Evolutionary conservation across 1,284 basidiomycete species (phyloP), one percentile per base, ranked within the genome.

Genomic region (Phlebopus sp.): DNA sequence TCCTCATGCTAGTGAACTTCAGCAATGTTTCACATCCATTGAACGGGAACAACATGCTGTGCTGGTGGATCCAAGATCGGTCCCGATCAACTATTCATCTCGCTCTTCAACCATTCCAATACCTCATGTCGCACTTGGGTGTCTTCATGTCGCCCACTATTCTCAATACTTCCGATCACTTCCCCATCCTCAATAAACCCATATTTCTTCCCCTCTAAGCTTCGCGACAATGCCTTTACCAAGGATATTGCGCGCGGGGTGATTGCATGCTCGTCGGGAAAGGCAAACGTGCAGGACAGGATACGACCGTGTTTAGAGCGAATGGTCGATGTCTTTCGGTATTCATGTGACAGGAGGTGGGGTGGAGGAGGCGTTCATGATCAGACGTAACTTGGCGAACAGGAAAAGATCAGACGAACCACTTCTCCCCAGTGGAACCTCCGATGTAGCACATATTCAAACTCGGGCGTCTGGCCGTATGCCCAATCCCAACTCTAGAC

Each of bases 401-500:
- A 43, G 14, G 23, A 37, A n/a, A 48, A 8, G n/a, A 14, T 37
- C 7, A 1, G 37, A 64, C 83, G 63, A 62, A 85, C 88, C 42
- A 82, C 65, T 23, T 67, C 60, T 7, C 85, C 85, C 83, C 83
- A 86, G 5, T 60, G 42, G 55, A 91, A 89, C 13, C 59, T 51
- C 13, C 67, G 65, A 14, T 59, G 51, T 4, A 86, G 51, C 3
- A 69, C 71, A 55, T 84, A 82, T 36, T 82, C 87, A 64, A 99
- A 98, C 63, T 96, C 90, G 44, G 96, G 96, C 0, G 95, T 97
- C 63, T 97, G 91, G 0, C 95, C 96, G 60, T 84, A 97, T 25
- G 82, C 76, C 94, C 95, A 99, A 19, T 90, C 80, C 97, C 96
- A 98, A 34, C 78, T 84, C 89, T 95, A 61, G 15, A 43, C 21